A percentile compares a stretch with the other conserved stretches of the same genome.
These are phyloP conservation scores for Actinomortierella wolfii DNA, from an alignment of 371 early-diverging fungal genomes.

Conservation along the genomic window DNA sequence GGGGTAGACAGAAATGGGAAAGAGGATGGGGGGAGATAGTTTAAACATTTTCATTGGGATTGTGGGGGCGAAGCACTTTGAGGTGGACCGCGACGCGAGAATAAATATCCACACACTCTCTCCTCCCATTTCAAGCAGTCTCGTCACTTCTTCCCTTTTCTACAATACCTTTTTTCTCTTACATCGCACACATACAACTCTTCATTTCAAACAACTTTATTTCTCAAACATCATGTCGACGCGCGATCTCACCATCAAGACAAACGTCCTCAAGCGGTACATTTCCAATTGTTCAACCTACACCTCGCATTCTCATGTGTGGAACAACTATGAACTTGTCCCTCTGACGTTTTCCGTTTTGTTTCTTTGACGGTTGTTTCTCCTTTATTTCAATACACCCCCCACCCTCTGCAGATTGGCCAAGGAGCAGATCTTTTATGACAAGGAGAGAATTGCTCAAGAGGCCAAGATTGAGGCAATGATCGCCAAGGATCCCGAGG, in stretches of 20 bases:
- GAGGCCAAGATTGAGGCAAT: constrained; percentile 27
- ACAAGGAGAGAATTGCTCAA: constrained; percentile 20
- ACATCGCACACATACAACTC: background rate
- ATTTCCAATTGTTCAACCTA: background rate
- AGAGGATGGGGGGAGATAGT: too few relatives aligned
- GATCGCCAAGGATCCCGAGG: constrained; percentile 34
- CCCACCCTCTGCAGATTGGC: constrained; percentile 12
- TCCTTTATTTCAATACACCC: background rate
- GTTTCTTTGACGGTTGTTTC: background rate
- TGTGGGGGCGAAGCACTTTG: too few relatives aligned
- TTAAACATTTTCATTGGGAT: too few relatives aligned
- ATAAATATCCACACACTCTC: background rate
- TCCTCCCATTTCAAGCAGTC: background rate
- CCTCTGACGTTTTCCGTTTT: background rate
- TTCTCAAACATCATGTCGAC: constrained; percentile 30
- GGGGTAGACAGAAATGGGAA: too few relatives aligned
- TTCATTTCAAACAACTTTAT: background rate
- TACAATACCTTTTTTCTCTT: too few relatives aligned
- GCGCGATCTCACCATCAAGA: constrained; percentile 41
- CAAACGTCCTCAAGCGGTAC: constrained; percentile 42
- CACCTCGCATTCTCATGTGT: background rate
- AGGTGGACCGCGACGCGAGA: too few relatives aligned
- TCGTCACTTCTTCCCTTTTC: too few relatives aligned
- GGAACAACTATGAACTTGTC: background rate
- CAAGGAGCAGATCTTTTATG: constrained; percentile 29